Percentiles rank a stretch among this genome's conserved stretches.
Conservation (phyloP, 805 yeast species). For the Jamesozyma jinghongensis region DNA sequence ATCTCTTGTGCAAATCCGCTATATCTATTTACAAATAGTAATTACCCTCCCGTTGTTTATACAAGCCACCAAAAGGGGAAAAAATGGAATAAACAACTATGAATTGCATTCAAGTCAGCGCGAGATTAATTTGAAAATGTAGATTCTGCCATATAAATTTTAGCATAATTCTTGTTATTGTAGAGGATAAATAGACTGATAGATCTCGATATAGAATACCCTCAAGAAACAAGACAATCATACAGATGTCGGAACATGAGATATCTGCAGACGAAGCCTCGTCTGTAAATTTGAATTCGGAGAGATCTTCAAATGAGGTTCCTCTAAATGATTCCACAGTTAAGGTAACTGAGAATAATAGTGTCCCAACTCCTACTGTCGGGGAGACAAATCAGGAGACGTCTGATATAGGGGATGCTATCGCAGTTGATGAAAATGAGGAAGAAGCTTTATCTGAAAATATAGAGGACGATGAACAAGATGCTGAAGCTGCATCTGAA, state of each 20-base stretch:
- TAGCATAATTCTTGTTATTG: too few relatives aligned
- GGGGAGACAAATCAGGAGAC: not conserved
- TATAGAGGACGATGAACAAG: constrained; percentile 5
- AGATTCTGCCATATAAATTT: not conserved
- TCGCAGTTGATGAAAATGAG: constrained; percentile 16
- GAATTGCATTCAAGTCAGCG: too few relatives aligned
- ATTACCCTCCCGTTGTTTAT: too few relatives aligned
- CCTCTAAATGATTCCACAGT: constrained; percentile 5
- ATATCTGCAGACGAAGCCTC: constrained; percentile 3
- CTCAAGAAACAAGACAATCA: not conserved
- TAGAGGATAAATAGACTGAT: too few relatives aligned
- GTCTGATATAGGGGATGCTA: constrained; percentile 4
- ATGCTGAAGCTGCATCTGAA: not conserved
- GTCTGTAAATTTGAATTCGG: constrained; percentile 5
- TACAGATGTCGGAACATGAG: constrained; percentile 6
- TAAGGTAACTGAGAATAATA: constrained; percentile 2
- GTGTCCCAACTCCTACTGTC: not conserved
- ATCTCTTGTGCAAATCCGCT: too few relatives aligned
- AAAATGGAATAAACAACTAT: too few relatives aligned
- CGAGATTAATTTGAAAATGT: too few relatives aligned
- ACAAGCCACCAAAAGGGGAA: too few relatives aligned
- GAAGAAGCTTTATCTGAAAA: constrained; percentile 20
- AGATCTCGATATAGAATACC: too few relatives aligned
- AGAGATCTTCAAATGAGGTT: constrained; percentile 6
- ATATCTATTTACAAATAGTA: too few relatives aligned